Base-by-base conservation (phyloP, 2,329 filamentous ascomycete genomes). In the Davidsoniella eucalypti region DNA sequence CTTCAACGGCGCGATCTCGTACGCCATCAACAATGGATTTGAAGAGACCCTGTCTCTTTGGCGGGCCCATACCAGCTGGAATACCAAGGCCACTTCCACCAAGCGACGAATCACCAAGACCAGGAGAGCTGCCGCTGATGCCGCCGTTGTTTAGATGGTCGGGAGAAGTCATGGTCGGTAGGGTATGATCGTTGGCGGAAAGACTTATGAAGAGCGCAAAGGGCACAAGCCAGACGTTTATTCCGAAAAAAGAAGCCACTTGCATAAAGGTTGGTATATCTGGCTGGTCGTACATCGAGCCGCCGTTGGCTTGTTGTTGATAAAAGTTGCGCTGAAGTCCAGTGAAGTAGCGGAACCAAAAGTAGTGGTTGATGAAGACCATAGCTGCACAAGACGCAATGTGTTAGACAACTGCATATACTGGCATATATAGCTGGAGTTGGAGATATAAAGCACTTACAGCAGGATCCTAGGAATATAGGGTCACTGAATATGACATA, bases 281-380 rank as follows among this genome's bases (percentile, higher is more conserved):
- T 50, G 70, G 67, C 52, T 71, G 69, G 56, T 85, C 77, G 61
- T 83, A 81, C 61, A 76, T 72, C 3, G 72, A 69, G 64, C 69
- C 64, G 58, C 74, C 70, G 9, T 26, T 29, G 18, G 40, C 38
- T 16, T 49, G 47, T 26, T 44, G 33, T 51, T 72, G 66, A 64
- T 80, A 78, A 2, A 78, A 69, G 49, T 65, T 66, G 44, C 73
- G 64, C 55, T 81, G 74, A 50, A 73, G 70, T 50, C 71, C 66
- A 53, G 84, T 90, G 65, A 98, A 98, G 67, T 96, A 82, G 51
- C 77, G 78, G 71, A 98, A 96, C 90, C 92, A 98, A 47, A 94
- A 71, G 66, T 87, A 95, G 64, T 98, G 92, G 65, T 98, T 94
- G 36, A 83, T 59, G 2, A 94, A 71, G 9, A 98, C 92, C 33